These are phyloP conservation scores for Ramalina intermedia DNA, from an alignment of 495 filamentous ascomycete species.

Conservation along the genomic window DNA sequence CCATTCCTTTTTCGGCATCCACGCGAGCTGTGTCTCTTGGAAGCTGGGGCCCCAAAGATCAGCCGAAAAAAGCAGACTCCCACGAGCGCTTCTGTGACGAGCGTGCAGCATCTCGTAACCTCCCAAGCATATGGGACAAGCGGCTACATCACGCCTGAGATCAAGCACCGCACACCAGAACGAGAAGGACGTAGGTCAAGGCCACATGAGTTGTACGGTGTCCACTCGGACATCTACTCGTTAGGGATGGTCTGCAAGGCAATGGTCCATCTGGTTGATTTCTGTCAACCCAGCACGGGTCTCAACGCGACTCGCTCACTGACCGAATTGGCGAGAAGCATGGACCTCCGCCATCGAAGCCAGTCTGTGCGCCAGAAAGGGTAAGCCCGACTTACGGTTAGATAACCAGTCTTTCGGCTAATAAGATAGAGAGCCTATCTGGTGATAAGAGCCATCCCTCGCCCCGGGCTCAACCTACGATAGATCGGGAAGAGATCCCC, in stretches of 20 bases:
- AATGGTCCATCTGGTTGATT: background rate
- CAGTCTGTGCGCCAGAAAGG: too few species aligned
- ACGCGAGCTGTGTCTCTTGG: too few species aligned
- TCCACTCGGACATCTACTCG: constrained; percentile 7
- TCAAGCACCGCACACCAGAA: constrained; percentile 2
- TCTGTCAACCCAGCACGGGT: background rate
- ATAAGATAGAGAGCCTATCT: too few species aligned
- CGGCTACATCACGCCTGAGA: constrained; percentile 9
- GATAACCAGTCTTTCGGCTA: too few species aligned
- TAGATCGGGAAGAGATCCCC: too few species aligned
- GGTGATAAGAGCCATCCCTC: too few species aligned
- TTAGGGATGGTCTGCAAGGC: constrained; percentile 1
- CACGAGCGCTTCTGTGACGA: background rate
- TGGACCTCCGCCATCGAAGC: too few species aligned
- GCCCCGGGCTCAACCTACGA: too few species aligned
- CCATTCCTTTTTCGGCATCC: too few species aligned
- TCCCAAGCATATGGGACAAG: background rate
- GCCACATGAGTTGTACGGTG: constrained; percentile 3
- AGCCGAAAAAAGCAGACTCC: too few species aligned
- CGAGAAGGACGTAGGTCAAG: background rate
- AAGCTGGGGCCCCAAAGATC: too few species aligned
- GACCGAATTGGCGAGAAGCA: constrained; percentile 5
- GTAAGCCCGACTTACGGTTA: too few species aligned
- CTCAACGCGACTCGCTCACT: background rate
- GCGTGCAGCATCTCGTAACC: constrained; percentile 5